Evolutionary conservation across 345 rosid species (phyloP), one percentile per base, ranked within the genome.

Genomic region (Pelargonium nanum): DNA sequence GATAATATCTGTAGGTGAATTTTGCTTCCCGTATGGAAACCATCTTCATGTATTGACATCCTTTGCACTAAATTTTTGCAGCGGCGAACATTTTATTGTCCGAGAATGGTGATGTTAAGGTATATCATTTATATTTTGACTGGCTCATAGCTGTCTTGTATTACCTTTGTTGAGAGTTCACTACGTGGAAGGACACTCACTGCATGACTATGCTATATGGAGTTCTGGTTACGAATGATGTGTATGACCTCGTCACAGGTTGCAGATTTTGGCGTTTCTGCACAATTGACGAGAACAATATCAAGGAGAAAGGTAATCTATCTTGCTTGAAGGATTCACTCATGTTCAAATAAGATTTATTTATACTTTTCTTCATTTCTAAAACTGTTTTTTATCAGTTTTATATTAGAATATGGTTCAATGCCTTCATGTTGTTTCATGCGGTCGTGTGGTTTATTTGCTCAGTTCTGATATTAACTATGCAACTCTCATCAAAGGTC

Each of bases 231-330:
- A 12, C 15, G 15, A 40, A 40, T 40, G 9, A 40, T 17, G 48
- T 9, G 9, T 40, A 28, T 28, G 48, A 40, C 6, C 48, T 40
- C 15, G 48, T 40, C 48, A 70, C 86, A 94, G 99, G 99, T 94
- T 72, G 99, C 99, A 24, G 99, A 90, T 78, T 94, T 94, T 86
- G 99, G 99, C 28, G 99, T 94, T 65, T 94, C 99, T 74, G 97
- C 97, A 8, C 99, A 94, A 72, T 78, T 94, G 63, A 94, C 99
- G 25, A 86, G 97, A 74, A 94, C 99, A 44, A 94, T 94, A 75
- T 94, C 97, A 48, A 81, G 93, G 81, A 90, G 99, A 80, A 94
- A 94, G 99, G 99, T 94, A 77, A 28, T 70, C 9, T 55, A 40
- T 40, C 16, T 40, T 3, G 15, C 48, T 6, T 12, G 48, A 40